Percentiles rank a stretch among this genome's conserved stretches.
These are phyloP conservation scores for Teratosphaeria gauchensis DNA, from an alignment of 2,329 filamentous ascomycete species.

Conservation along the genomic window DNA sequence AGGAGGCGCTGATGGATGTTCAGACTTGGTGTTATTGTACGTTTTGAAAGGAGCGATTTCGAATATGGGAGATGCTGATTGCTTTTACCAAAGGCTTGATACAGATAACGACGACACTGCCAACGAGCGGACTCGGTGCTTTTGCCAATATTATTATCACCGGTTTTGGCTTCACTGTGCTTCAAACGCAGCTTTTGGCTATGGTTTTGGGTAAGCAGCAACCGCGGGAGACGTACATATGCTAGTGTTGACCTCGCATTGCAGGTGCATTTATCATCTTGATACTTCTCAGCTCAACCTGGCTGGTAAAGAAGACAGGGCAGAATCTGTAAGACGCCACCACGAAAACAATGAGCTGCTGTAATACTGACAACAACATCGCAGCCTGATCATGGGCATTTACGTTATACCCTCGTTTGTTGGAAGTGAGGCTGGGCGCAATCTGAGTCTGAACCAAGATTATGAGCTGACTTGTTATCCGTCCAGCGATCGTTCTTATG, in stretches of 20 bases:
- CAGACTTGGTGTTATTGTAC: conserved; percentile 33
- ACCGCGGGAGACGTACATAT: neutral
- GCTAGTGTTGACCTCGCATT: neutral
- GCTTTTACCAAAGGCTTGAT: conserved; percentile 34
- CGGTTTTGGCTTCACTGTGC: conserved; percentile 53
- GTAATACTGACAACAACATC: neutral
- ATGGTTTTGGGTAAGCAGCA: conserved; percentile 53
- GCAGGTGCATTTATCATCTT: conserved; percentile 58
- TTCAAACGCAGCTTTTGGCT: conserved; percentile 62
- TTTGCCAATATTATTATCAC: conserved; percentile 69
- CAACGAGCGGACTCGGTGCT: conserved; percentile 61
- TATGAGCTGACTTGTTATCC: neutral
- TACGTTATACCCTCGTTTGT: conserved; percentile 60
- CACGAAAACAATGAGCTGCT: neutral
- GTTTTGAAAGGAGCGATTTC: conserved; percentile 49
- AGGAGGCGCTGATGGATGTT: conserved; percentile 36
- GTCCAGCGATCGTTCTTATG: conserved; percentile 55
- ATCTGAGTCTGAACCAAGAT: neutral
- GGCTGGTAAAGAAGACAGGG: conserved; percentile 56
- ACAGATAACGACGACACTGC: conserved; percentile 61
- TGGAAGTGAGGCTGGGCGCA: conserved; percentile 36
- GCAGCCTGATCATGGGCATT: conserved; percentile 46
- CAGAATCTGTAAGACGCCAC: conserved; percentile 50
- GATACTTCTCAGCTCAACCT: conserved; percentile 56
- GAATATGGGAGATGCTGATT: conserved; percentile 29